Conservation (phyloP, 257 asterid species). For the Penstemon davidsonii region DNA sequence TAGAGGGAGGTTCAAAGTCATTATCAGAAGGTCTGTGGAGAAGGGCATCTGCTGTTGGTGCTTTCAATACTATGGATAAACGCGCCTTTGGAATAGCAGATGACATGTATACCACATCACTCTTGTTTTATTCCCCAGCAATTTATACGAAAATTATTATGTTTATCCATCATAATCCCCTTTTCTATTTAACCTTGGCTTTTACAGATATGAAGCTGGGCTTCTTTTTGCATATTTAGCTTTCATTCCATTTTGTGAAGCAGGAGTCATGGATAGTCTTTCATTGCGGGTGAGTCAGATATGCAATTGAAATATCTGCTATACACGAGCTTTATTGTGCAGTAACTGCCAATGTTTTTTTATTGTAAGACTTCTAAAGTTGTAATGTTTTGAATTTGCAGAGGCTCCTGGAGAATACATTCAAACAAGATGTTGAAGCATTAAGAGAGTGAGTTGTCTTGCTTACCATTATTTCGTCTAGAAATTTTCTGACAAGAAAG, state of each 20-base stretch:
- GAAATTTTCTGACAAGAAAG: neutral
- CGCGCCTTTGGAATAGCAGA: constrained; percentile 91
- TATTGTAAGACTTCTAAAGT: constrained; percentile 1
- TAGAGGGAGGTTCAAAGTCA: constrained; percentile 46
- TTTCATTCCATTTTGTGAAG: constrained; percentile 84
- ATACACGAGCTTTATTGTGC: constrained; percentile 13
- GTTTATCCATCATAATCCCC: constrained; percentile 9
- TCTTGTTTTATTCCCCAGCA: neutral
- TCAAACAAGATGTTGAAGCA: constrained; percentile 82
- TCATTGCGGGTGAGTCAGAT: constrained; percentile 64
- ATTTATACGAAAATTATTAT: neutral
- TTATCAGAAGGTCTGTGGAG: constrained; percentile 84
- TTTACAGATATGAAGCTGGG: constrained; percentile 91
- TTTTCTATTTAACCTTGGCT: constrained; percentile 11
- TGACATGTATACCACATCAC: constrained; percentile 61
- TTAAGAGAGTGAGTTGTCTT: constrained; percentile 72
- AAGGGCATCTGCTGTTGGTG: constrained; percentile 83
- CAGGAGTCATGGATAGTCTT: constrained; percentile 81
- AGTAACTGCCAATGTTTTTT: neutral
- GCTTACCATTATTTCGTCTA: neutral
- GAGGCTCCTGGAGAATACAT: constrained; percentile 92
- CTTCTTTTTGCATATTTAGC: constrained; percentile 77
- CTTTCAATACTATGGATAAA: constrained; percentile 72
- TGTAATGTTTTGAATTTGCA: constrained; percentile 35
- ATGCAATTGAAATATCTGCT: constrained; percentile 1